These are phyloP conservation scores for Termitomyces sp. DNA, from an alignment of 768 basidiomycete genomes.

Conservation along the genomic window DNA sequence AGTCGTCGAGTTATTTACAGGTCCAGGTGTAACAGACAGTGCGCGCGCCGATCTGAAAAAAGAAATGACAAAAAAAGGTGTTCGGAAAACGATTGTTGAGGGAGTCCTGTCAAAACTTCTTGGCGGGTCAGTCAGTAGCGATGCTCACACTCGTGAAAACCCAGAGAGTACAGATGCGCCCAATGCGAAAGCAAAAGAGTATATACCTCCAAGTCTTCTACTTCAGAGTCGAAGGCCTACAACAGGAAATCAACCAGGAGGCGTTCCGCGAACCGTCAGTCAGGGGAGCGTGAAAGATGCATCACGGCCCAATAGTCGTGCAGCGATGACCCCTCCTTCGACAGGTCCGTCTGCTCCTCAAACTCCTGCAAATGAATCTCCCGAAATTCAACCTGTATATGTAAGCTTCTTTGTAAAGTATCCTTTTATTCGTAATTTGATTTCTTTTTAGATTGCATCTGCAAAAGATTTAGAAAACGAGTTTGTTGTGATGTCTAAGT, in stretches of 20 bases:
- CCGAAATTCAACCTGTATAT: conserved; percentile 63
- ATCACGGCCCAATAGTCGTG: conserved; percentile 59
- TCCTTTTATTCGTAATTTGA: not conserved
- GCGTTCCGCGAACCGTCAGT: conserved; percentile 44
- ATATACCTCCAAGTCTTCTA: conserved; percentile 73
- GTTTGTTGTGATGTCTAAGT: conserved; percentile 72
- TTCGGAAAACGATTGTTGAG: conserved; percentile 86
- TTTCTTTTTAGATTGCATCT: conserved; percentile 68
- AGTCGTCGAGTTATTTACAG: conserved; percentile 82
- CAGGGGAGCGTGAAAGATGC: conserved; percentile 45
- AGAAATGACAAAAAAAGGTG: conserved; percentile 79
- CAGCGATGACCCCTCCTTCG: conserved; percentile 35
- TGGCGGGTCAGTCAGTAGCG: conserved; percentile 37
- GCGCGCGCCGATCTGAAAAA: conserved; percentile 94
- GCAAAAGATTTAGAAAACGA: conserved; percentile 82
- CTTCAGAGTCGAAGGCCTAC: conserved; percentile 53
- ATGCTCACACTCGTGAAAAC: conserved; percentile 48
- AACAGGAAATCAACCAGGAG: conserved; percentile 30
- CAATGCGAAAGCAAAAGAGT: conserved; percentile 45
- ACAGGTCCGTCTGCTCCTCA: conserved; percentile 33
- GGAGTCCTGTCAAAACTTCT: conserved; percentile 69
- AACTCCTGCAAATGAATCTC: conserved; percentile 35
- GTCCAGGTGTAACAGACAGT: conserved; percentile 74
- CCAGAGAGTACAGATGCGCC: conserved; percentile 56
- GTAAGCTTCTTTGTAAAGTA: conserved; percentile 37